Conservation (phyloP, 148 eudicot species). For the Vaccinium corymbosum region DNA sequence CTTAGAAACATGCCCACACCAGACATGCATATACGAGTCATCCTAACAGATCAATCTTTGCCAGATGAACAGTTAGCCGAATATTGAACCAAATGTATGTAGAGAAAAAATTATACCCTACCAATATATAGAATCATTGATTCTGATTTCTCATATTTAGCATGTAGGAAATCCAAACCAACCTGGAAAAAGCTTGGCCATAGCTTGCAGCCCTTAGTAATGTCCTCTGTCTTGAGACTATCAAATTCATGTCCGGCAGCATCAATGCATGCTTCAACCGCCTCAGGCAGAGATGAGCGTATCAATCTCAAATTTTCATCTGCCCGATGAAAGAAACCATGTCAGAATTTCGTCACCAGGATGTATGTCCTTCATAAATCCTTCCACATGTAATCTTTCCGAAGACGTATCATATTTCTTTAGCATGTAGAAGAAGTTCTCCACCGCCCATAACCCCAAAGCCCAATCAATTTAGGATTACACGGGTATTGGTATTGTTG, state of each 20-base stretch:
- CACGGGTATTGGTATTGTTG: no score
- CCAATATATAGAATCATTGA: not conserved
- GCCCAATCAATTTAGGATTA: no score
- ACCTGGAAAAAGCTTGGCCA: slow-evolving; percentile 99
- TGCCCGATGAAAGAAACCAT: slow-evolving; percentile 48
- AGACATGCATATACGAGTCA: no score
- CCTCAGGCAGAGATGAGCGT: slow-evolving; percentile 82
- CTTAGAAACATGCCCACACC: no score
- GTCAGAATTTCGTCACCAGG: slow-evolving; percentile 5
- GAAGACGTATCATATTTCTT: not conserved
- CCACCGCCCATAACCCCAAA: no score
- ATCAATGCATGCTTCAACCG: slow-evolving; percentile 96
- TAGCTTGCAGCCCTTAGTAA: slow-evolving; percentile 96
- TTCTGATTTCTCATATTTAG: slow-evolving; percentile 8
- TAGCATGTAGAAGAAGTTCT: no score
- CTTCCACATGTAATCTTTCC: not conserved
- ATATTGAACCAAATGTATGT: not conserved
- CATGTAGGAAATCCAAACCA: slow-evolving; percentile 19
- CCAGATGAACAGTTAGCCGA: not conserved
- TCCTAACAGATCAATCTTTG: no score
- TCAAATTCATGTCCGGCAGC: slow-evolving; percentile 99
- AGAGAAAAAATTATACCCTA: not conserved
- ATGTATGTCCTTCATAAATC: not conserved
- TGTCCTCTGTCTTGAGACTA: slow-evolving; percentile 60
- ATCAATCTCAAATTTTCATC: slow-evolving; percentile 99